phyloP scores from a whole-genome alignment of 1,139 yeast genomes.

The Diutina ranongensis region DNA sequence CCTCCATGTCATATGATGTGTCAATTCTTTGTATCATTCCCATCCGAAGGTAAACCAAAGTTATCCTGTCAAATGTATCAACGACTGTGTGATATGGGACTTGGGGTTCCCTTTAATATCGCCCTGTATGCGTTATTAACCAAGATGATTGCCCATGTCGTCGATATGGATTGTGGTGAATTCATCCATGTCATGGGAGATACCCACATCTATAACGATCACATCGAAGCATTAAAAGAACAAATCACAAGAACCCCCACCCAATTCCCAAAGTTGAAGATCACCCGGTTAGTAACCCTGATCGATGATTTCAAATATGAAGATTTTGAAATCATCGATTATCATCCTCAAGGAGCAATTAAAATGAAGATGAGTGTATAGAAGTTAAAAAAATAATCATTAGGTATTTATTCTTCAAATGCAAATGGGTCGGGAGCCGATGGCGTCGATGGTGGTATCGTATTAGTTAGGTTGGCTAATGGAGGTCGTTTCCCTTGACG shows the following conservation, averaged over 20 bases:
- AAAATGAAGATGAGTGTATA: conserved; percentile 75
- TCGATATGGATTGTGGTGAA: conserved; percentile 91
- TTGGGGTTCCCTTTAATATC: conserved; percentile 96
- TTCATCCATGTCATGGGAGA: conserved; percentile 94
- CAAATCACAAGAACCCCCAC: conserved; percentile 71
- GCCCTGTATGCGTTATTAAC: conserved; percentile 92
- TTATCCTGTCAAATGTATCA: conserved; percentile 86
- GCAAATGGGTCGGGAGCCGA: conserved; percentile 2
- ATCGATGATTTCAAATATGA: conserved; percentile 86
- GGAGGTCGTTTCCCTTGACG: background rate
- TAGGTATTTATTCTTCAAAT: background rate
- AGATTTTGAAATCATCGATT: conserved; percentile 71
- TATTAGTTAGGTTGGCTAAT: conserved; percentile 4
- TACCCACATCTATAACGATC: conserved; percentile 89
- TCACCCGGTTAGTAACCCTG: conserved; percentile 41
- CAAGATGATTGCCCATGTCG: conserved; percentile 89
- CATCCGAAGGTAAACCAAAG: conserved; percentile 40
- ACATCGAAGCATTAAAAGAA: conserved; percentile 75
- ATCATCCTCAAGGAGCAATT: conserved; percentile 72
- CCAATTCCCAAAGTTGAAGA: conserved; percentile 64
- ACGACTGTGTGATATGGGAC: conserved; percentile 98
- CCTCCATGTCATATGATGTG: conserved; percentile 98
- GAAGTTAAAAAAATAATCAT: background rate
- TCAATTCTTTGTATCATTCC: conserved; percentile 85
- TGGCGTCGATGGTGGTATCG: background rate